Percentiles rank a stretch among this genome's conserved stretches.
Conservation (phyloP, 169 alveolate genomes). For the Eimeria praecox region DNA sequence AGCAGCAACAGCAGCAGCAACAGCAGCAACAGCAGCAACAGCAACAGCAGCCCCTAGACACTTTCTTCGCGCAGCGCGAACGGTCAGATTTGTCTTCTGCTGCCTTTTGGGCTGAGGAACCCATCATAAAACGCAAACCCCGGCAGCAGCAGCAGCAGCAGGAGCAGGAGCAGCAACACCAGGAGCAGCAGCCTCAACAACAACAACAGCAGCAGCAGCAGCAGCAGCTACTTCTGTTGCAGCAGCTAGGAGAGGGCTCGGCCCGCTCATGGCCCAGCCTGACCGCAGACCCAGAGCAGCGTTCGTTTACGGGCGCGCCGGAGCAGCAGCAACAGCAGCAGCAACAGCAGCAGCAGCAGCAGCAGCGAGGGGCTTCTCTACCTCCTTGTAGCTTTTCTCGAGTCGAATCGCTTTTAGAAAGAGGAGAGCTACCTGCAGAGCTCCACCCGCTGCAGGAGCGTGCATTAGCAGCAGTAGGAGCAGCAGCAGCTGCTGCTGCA, state of each 20-base stretch:
- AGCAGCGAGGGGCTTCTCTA: slow-evolving; percentile 63
- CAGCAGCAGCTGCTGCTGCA: slow-evolving; percentile 21
- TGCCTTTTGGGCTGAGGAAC: slow-evolving; percentile 48
- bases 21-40: background rate
- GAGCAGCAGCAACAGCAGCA: slow-evolving; percentile 62
- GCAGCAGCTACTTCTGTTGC: background rate
- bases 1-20: slow-evolving; percentile 50
- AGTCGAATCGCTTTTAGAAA: slow-evolving; percentile 35
- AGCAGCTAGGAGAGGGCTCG: slow-evolving; percentile 43
- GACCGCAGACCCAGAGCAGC: slow-evolving; percentile 13
- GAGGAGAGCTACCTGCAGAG: slow-evolving; percentile 41
- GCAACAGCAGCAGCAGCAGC: slow-evolving; percentile 58
- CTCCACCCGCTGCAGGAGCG: slow-evolving; percentile 38
- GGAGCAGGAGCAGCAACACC: background rate
- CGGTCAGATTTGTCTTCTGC: background rate
- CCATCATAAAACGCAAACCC: slow-evolving; percentile 30
- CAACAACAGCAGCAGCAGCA: background rate
- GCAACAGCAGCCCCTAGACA: background rate
- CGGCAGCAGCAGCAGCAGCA: slow-evolving; percentile 15
- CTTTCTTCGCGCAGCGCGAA: slow-evolving; percentile 35
- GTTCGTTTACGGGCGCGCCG: background rate
- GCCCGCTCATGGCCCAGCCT: slow-evolving; percentile 64
- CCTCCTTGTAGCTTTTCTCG: slow-evolving; percentile 38
- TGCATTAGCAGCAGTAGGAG: slow-evolving; percentile 3
- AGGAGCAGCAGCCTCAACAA: background rate